These are phyloP conservation scores for Populus ilicifolia DNA, from an alignment of 345 rosid genomes.

Conservation along the genomic window DNA sequence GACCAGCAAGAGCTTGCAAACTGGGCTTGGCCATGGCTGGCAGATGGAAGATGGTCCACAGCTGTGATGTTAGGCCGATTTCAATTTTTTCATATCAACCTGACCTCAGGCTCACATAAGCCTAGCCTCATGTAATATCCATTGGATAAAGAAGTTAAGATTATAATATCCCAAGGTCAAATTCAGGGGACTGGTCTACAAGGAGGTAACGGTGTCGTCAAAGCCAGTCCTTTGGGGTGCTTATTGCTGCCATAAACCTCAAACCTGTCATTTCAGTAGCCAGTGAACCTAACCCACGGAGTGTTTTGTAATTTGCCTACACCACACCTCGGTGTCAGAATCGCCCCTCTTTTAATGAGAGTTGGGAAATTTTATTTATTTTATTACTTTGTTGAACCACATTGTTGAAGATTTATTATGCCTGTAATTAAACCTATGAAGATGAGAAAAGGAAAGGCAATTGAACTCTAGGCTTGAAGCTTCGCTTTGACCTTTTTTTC, in stretches of 20 bases:
- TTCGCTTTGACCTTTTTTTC: slow-evolving; percentile 8
- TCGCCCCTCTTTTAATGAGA: slow-evolving; percentile 12
- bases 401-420: not conserved
- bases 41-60: too few relatives aligned
- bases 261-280: not conserved
- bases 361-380: slow-evolving; percentile 2
- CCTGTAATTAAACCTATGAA: not conserved
- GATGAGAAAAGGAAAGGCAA: not conserved
- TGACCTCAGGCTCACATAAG: not conserved
- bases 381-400: not conserved
- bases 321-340: slow-evolving; percentile 1
- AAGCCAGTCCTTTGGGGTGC: slow-evolving; percentile 7
- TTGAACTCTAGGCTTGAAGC: slow-evolving; percentile 1
- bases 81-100: too few relatives aligned
- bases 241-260: slow-evolving; percentile 2
- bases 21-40: too few relatives aligned
- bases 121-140: not conserved
- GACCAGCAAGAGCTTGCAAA: too few relatives aligned
- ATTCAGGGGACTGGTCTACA: not conserved
- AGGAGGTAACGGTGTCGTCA: slow-evolving; percentile 20
- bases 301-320: slow-evolving; percentile 16
- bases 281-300: slow-evolving; percentile 9
- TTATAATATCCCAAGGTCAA: slow-evolving; percentile 11
- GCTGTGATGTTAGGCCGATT: too few relatives aligned
- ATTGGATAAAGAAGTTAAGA: not conserved